Base-by-base conservation (phyloP, 1,139 yeast genomes). In the Yamadazyma membranifaciens region DNA sequence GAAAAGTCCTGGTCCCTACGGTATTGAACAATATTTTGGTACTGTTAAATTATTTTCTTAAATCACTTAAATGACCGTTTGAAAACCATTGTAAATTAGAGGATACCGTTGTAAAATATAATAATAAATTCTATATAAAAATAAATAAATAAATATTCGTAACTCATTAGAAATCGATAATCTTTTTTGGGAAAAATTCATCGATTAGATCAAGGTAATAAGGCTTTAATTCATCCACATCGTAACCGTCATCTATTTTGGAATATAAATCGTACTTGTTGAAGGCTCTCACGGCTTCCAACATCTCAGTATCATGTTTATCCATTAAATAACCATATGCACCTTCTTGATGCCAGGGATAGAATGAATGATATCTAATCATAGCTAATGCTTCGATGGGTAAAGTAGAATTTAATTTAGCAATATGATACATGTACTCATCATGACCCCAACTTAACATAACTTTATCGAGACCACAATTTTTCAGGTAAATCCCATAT, bases 21-120 rank as follows among this genome's bases (percentile, higher is more conserved):
- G 83, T 48, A 81, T 89, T 55, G 97, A 89, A 65, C 96, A 87
- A 65, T 80, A 80, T 43, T 89, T 89, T 54, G 97, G 97, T 53
- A 70, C 80, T 45, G 69, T 81, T 39, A 63, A 72, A 31, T 63
- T 81, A 41, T 68, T 68, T 46, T 28, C 12, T 31, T 36, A 33
- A 24, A 36, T 22, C 30, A 34, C 34, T 39, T 20, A 20, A 37
- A 26, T 34, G 36, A 43, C 39, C 41, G 9, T 24, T 33, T 33
- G 29, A 16, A 4, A 29, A 17, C 7, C 33, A 20, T 31, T 36
- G 38, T 36, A 36, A 30, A 36, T 36, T 36, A 41, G 24, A 20
- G 39, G 30, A 36, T 39, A 43, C 39, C 41, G 9, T 24, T 33
- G 35, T 36, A 16, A 4, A 29, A 17, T 14, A 30, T 17, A 35